Base-by-base conservation (phyloP, 2,329 filamentous ascomycete genomes). In the Hypoxylon sp. region DNA sequence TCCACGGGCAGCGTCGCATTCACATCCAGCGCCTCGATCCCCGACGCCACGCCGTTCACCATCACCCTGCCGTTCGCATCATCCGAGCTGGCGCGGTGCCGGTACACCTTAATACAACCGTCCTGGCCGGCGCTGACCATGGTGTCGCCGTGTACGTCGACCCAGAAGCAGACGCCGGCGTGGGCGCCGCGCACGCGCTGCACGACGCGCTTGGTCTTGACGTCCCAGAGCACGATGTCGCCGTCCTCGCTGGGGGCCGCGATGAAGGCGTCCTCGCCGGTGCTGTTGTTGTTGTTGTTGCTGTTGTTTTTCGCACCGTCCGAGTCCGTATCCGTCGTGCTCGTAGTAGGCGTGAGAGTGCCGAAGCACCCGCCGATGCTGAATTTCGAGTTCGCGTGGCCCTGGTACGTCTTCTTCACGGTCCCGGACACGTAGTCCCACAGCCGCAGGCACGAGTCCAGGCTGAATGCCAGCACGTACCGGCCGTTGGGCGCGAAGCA, bases 391-490 rank as follows among this genome's bases (percentile, higher is more conserved):
- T 99, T 99, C 56, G 82, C 80, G 73, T 98, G 95, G 0, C 95
- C 95, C 76, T 97, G 93, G 78, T 98, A 99, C 13, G 95, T 99
- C 83, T 99, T 99, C 73, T 97, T 90, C 70, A 95, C 95, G 26
- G 89, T 88, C 6, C 94, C 94, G 37, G 93, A 88, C 7, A 97
- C 91, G 75, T 98, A 99, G 77, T 97, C 92, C 95, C 95, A 99
- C 20, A 99, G 82, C 1, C 95, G 89, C 48, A 99, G 86, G 74
- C 91, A 94, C 64, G 89, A 91, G 80, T 99, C 95, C 68, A 97
- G 85, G 67, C 92, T 97, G 78, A 91, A 97, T 11, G 95, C 94
- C 2, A 98, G 85, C 56, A 99, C 90, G 75, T 91, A 97, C 67
- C 92, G 93, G 17, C 95, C 94, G 74, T 99, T 99, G 2, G 95